Evolutionary conservation across 495 filamentous ascomycete species (phyloP), one percentile per base, ranked within the genome.

Genomic region (Tuber melanosporum): DNA sequence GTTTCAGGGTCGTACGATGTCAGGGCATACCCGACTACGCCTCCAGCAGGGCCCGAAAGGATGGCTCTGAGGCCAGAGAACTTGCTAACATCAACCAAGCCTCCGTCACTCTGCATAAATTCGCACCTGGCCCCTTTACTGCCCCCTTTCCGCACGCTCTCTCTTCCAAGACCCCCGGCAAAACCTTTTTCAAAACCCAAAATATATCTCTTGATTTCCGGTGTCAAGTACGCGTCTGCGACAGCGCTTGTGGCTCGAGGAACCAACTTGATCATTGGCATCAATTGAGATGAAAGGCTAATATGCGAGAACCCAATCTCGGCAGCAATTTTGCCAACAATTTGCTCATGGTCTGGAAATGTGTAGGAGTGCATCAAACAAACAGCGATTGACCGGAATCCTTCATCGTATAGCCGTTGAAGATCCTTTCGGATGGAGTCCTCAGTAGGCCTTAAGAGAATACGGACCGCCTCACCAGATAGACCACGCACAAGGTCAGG

Each of bases 181-280:
- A 95, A 94, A 0, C 92, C 91, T 71, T 87, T 87, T 73, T 92
- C 90, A 79, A 99, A 98, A 3, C 94, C 95, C 44, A 90, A 87
- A 80, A 98, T 96, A 83, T 99, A 99, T 84, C 94, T 94, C 83
- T 94, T 94, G 82, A 99, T 98, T 15, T 94, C 92, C 0, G 95
- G 95, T 3, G 95, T 98, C 8, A 99, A 88, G 83, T 99, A 99
- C 6, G 95, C 95, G 86, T 99, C 95, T 9, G 95, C 95, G 43
- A 94, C 96, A 15, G 95, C 93, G 22, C 93, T 97, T 15, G 94
- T 98, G 19, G 93, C 95, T 74, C 95, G 87, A 42, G 95, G 92
- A 0, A 94, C 91, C 12, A 94, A 85, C 83, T 94, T 95, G 82
- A 94, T 98, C 94, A 98, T 99, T 42, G 95, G 95, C 90, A 97